A percentile compares a stretch with the other conserved stretches of the same genome.
Conservation (phyloP, 495 filamentous ascomycete genomes). For the Podospora bellae-mahoneyi region DNA sequence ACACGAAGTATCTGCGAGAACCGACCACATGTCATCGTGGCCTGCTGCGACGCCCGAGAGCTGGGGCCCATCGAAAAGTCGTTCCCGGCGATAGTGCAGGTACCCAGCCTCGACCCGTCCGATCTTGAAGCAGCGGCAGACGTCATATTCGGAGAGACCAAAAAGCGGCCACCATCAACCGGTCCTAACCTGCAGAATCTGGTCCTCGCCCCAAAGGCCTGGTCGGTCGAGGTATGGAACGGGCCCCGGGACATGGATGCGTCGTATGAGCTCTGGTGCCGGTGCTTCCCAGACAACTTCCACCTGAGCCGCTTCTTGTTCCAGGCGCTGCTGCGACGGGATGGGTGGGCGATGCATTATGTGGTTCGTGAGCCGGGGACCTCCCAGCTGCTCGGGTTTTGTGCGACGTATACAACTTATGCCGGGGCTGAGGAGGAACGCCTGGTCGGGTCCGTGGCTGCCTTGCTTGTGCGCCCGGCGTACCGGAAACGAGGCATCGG, state of each 20-base stretch:
- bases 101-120: conserved; percentile 45
- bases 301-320: conserved; percentile 44
- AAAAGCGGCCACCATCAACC: conserved; percentile 8
- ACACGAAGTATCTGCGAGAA: conserved; percentile 43
- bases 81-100: conserved; percentile 48
- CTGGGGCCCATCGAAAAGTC: conserved; percentile 35
- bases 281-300: conserved; percentile 46
- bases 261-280: conserved; percentile 50
- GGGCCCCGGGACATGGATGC: conserved; percentile 38
- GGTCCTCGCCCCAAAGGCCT: conserved; percentile 40
- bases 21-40: conserved; percentile 49
- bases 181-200: conserved; percentile 36
- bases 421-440: conserved; percentile 49
- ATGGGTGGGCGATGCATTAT: conserved; percentile 61
- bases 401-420: conserved; percentile 58
- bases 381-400: conserved; percentile 54
- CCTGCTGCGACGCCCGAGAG: conserved; percentile 43
- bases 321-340: conserved; percentile 52
- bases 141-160: conserved; percentile 48
- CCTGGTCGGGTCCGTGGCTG: conserved; percentile 56
- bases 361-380: conserved; percentile 53
- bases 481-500: conserved; percentile 55
- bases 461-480: conserved; percentile 54
- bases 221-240: conserved; percentile 49
- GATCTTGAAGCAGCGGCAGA: conserved; percentile 55